A percentile compares a stretch with the other conserved stretches of the same genome.
Conservation (phyloP, 2,329 filamentous ascomycete genomes). For the Arthroderma uncinatum region DNA sequence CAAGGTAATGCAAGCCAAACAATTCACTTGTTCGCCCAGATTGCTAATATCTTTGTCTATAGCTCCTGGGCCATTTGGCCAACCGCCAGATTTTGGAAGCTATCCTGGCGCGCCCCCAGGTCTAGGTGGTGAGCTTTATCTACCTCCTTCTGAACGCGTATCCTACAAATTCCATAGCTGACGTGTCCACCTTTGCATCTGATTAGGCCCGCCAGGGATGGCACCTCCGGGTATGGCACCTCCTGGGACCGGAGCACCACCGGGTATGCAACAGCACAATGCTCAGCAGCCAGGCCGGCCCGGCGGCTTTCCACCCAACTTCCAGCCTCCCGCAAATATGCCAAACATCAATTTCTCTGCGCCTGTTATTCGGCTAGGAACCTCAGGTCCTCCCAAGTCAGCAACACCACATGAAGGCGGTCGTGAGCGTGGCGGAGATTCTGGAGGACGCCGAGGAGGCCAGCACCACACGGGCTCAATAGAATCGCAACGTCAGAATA, state of each 20-base stretch:
- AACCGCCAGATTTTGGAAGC: conserved; percentile 60
- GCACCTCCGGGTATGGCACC: conserved; percentile 62
- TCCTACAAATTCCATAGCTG: neutral
- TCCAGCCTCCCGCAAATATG: conserved; percentile 82
- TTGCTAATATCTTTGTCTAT: neutral
- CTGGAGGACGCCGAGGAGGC: conserved; percentile 43
- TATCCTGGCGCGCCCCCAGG: conserved; percentile 69
- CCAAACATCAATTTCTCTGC: conserved; percentile 98
- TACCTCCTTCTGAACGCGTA: neutral
- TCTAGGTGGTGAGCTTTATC: conserved; percentile 50
- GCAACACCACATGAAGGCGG: conserved; percentile 32
- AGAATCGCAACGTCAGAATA: conserved; percentile 56
- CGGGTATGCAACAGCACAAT: conserved; percentile 65
- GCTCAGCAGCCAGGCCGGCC: conserved; percentile 66
- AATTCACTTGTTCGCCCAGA: neutral
- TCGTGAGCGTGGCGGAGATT: conserved; percentile 35
- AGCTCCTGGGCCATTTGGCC: conserved; percentile 52
- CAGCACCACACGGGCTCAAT: conserved; percentile 47
- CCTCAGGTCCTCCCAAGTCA: conserved; percentile 55
- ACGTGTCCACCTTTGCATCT: conserved; percentile 14
- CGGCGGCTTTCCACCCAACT: conserved; percentile 67
- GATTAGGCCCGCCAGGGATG: conserved; percentile 42
- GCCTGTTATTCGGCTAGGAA: conserved; percentile 86
- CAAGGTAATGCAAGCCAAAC: conserved; percentile 24
- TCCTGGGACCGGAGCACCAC: conserved; percentile 68